Evolutionary conservation across 2,329 filamentous ascomycete genomes (phyloP).

Genomic region (Cadophora sp.): DNA sequence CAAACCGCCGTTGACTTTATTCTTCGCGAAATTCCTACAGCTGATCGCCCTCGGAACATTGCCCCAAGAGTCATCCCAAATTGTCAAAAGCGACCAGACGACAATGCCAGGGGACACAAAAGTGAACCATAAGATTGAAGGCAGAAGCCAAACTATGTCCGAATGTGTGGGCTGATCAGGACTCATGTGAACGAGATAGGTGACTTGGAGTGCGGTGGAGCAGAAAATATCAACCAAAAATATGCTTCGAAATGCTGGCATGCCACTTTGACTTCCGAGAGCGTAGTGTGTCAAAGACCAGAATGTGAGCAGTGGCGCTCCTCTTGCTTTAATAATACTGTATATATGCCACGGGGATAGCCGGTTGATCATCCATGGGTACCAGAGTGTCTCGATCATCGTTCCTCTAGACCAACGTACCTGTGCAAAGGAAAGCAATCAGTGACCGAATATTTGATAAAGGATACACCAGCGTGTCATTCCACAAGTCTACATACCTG

Average conservation of each 20-base stretch:
- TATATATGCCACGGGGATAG: conserved; percentile 9
- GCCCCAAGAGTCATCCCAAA: conserved; percentile 12
- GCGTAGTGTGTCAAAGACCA: conserved; percentile 5
- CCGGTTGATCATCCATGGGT: conserved; percentile 4
- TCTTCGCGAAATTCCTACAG: not conserved
- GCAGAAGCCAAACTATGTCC: conserved; percentile 1
- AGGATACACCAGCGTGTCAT: not conserved
- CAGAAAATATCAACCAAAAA: not conserved
- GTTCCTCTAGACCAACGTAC: conserved; percentile 2
- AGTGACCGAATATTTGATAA: not conserved
- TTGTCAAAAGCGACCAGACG: conserved; percentile 9
- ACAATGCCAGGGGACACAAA: conserved; percentile 6
- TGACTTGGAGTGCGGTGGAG: not conserved
- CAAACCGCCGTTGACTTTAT: no score
- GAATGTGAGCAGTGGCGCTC: not conserved
- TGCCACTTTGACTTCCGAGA: not conserved
- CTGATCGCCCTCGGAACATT: not conserved
- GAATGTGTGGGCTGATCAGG: not conserved
- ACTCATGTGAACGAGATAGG: not conserved
- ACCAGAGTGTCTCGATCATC: conserved; percentile 15
- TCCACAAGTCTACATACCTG: not conserved
- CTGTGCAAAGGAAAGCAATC: not conserved
- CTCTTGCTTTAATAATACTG: not conserved
- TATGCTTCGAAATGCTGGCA: not conserved
- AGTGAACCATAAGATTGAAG: not conserved